Conservation (phyloP, 129 eudicot genomes). For the Flaveria linearis region DNA sequence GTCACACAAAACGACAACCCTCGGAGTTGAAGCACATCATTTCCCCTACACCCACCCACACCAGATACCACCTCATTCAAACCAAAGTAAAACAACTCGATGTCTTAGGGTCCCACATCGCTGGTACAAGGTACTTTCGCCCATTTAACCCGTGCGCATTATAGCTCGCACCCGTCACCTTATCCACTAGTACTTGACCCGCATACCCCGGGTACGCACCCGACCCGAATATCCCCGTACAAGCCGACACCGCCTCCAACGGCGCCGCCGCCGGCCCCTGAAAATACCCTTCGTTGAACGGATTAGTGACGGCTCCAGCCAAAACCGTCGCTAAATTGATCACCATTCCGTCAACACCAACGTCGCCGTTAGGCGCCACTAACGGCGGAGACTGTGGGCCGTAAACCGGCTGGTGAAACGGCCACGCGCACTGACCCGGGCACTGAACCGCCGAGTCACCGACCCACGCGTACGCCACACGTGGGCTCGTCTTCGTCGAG, state of each 20-base stretch:
- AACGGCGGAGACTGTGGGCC: slow-evolving; percentile 90
- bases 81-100: slow-evolving; percentile 68
- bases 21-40: slow-evolving; percentile 12
- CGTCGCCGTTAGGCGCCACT: slow-evolving; percentile 70
- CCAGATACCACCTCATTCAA: not conserved
- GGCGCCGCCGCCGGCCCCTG: slow-evolving; percentile 76
- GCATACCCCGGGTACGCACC: slow-evolving; percentile 81
- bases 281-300: slow-evolving; percentile 63
- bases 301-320: slow-evolving; percentile 72
- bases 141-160: slow-evolving; percentile 81
- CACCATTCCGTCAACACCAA: slow-evolving; percentile 80
- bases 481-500: slow-evolving; percentile 41
- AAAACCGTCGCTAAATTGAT: slow-evolving; percentile 69
- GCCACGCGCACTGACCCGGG: slow-evolving; percentile 91
- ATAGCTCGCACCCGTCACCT: slow-evolving; percentile 70
- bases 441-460: slow-evolving; percentile 76
- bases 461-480: slow-evolving; percentile 70
- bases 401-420: slow-evolving; percentile 83
- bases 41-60: slow-evolving; percentile 13
- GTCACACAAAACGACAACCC: slow-evolving; percentile 49
- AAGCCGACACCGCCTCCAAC: slow-evolving; percentile 71
- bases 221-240: slow-evolving; percentile 72
- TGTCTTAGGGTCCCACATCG: slow-evolving; percentile 76
- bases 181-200: slow-evolving; percentile 61
- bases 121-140: slow-evolving; percentile 67